Conservation (phyloP, 192 early-diverging fungal genomes). For the Bifiguratus adelaidae region DNA sequence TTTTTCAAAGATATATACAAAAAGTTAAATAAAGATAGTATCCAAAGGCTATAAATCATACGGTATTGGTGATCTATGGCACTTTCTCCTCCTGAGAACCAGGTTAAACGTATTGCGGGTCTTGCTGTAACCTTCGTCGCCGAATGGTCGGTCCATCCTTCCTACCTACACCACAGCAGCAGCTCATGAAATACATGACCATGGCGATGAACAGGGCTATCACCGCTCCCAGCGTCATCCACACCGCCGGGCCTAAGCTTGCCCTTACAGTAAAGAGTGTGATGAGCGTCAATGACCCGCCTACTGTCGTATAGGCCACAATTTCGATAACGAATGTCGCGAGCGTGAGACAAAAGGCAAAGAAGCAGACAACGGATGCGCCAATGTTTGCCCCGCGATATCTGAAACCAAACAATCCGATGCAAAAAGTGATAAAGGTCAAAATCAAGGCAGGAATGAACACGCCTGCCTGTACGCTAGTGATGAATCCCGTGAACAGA, state of each 20-base stretch:
- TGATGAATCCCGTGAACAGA: neutral
- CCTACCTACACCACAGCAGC: no score
- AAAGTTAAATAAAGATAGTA: no score
- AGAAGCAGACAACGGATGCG: neutral
- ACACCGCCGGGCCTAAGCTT: neutral
- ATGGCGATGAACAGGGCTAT: neutral
- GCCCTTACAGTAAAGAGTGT: neutral
- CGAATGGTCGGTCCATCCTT: no score
- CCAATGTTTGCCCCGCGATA: neutral
- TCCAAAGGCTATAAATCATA: no score
- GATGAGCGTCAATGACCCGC: neutral
- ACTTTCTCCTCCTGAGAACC: no score
- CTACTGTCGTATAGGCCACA: neutral
- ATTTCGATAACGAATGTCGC: neutral
- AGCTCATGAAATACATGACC: neutral
- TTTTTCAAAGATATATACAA: no score
- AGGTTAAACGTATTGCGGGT: no score
- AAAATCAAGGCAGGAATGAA: constrained; percentile 1
- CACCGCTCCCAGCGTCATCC: neutral
- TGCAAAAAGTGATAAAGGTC: neutral
- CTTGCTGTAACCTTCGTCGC: no score
- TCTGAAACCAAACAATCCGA: neutral
- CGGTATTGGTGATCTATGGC: no score
- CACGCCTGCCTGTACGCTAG: neutral
- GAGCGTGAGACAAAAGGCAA: neutral